Evolutionary conservation across 768 basidiomycete species (phyloP).

Genomic region (Jaapia argillacea): DNA sequence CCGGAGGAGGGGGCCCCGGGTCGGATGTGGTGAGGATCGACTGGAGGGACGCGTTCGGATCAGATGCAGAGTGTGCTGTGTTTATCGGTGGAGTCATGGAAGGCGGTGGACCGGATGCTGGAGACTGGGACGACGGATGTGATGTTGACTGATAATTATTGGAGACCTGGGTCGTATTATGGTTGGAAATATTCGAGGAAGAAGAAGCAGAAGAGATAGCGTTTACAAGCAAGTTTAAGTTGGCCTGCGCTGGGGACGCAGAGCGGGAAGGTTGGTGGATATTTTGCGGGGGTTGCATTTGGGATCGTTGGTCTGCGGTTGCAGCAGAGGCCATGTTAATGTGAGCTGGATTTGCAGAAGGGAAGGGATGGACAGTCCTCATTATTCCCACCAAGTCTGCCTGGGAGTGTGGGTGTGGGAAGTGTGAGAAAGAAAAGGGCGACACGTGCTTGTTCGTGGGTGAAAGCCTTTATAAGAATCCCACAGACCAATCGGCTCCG

Average conservation of each 20-base stretch:
- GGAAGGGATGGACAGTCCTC: constrained; percentile 27
- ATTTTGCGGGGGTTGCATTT: constrained; percentile 23
- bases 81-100: constrained; percentile 25
- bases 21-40: constrained; percentile 24
- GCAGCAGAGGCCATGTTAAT: constrained; percentile 30
- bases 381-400: constrained; percentile 31
- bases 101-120: constrained; percentile 18
- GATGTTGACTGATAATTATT: constrained; percentile 14
- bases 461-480: constrained; percentile 9
- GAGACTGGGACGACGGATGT: constrained; percentile 17
- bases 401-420: constrained; percentile 12
- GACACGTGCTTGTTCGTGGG: constrained; percentile 16
- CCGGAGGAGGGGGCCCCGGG: constrained; percentile 21
- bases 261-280: constrained; percentile 42
- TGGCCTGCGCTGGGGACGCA: constrained; percentile 30
- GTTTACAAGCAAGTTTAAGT: constrained; percentile 28
- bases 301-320: constrained; percentile 5
- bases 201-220: constrained; percentile 16
- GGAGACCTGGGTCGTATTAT: constrained; percentile 23
- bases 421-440: constrained; percentile 35
- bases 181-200: constrained; percentile 21
- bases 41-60: constrained; percentile 28
- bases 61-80: constrained; percentile 11
- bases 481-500: constrained; percentile 18
- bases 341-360: constrained; percentile 29